These are phyloP conservation scores for Colletotrichum liaoningense DNA, from an alignment of 2,329 filamentous ascomycete species.

Conservation along the genomic window DNA sequence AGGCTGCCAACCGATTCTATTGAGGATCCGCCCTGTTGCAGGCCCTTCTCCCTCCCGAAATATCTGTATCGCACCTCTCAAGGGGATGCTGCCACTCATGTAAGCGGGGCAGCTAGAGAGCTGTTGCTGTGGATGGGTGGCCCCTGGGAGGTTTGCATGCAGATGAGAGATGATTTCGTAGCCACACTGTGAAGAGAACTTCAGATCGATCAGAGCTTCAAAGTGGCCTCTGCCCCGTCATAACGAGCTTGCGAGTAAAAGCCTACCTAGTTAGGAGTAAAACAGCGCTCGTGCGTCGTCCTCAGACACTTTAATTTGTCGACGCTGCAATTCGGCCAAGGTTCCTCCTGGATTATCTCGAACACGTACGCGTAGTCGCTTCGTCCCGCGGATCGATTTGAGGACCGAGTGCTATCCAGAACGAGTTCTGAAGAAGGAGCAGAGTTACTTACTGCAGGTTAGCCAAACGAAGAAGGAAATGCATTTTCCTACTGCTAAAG, in stretches of 20 bases:
- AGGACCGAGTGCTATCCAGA: slow-evolving; percentile 1
- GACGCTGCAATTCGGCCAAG: not conserved
- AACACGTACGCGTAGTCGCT: slow-evolving; percentile 34
- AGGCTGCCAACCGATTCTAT: not conserved
- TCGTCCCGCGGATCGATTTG: slow-evolving; percentile 12
- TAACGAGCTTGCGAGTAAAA: not conserved
- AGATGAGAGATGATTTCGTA: slow-evolving; percentile 1
- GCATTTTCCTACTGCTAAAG: not conserved
- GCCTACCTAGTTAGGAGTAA: not conserved
- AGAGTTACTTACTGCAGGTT: slow-evolving; percentile 1
- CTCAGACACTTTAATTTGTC: slow-evolving; percentile 14
- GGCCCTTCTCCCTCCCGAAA: slow-evolving; percentile 6
- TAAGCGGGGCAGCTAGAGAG: not conserved
- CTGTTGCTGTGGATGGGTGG: not conserved
- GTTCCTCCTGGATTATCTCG: slow-evolving; percentile 25
- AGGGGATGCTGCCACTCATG: slow-evolving; percentile 4
- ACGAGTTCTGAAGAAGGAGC: not conserved
- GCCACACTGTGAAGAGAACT: not conserved
- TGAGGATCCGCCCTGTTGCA: slow-evolving; percentile 2
- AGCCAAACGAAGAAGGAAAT: not conserved
- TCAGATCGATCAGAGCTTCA: not conserved
- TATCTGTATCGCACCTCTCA: not conserved
- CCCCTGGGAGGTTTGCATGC: slow-evolving; percentile 5
- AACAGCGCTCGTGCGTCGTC: slow-evolving; percentile 5
- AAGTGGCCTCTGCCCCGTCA: not conserved